Percentiles rank a stretch among this genome's conserved stretches.
Evolutionary conservation across 2,329 filamentous ascomycete genomes (phyloP).

Genomic region (Knufia fluminis): DNA sequence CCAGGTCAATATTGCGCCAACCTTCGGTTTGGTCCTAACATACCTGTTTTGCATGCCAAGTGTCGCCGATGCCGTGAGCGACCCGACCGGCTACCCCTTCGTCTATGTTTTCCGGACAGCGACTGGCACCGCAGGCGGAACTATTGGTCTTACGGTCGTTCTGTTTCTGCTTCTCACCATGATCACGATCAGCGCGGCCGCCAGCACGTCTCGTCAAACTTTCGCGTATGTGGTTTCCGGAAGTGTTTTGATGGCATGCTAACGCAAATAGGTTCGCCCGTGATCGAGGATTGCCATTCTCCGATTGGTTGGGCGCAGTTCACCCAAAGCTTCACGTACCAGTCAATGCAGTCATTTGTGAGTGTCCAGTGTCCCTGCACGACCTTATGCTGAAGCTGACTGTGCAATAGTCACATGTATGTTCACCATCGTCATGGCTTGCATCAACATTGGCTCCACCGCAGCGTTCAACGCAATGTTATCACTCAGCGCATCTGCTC

Average conservation of each 20-base stretch:
- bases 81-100: constrained; percentile 20
- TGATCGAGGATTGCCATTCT: constrained; percentile 24
- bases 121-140: constrained; percentile 21
- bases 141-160: constrained; percentile 31
- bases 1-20: constrained; percentile 31
- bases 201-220: constrained; percentile 32
- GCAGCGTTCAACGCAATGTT: constrained; percentile 24
- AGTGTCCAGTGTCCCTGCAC: too few species aligned
- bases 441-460: constrained; percentile 18
- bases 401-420: constrained; percentile 16
- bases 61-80: constrained; percentile 23
- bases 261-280: background rate
- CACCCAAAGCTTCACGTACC: constrained; percentile 17
- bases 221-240: constrained; percentile 37
- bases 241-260: constrained; percentile 21
- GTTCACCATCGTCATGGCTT: constrained; percentile 12
- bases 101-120: constrained; percentile 26
- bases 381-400: too few species aligned
- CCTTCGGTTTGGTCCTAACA: constrained; percentile 31
- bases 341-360: constrained; percentile 14
- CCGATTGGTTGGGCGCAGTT: constrained; percentile 30
- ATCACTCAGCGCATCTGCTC: constrained; percentile 39
- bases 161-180: constrained; percentile 33
- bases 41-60: constrained; percentile 32
- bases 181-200: constrained; percentile 32